Evolutionary conservation across 108 stramenopile genomes (phyloP).

Genomic region (Conticribra guillardii): DNA sequence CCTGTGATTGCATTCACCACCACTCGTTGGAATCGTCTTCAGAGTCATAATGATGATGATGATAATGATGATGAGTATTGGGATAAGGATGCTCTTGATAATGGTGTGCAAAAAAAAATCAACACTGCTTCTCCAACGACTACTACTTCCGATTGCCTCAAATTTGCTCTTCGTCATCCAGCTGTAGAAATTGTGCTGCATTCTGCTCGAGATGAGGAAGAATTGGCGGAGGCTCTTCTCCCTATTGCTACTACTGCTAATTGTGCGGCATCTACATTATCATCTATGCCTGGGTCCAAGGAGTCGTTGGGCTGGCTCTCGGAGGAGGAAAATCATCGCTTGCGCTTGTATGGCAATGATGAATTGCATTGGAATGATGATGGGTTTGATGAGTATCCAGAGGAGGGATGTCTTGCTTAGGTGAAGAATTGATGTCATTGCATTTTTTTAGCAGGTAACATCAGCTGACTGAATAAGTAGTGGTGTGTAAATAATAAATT

Average conservation of each 20-base stretch:
- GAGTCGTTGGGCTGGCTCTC: neutral
- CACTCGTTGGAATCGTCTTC: conserved; percentile 48
- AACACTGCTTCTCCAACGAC: conserved; percentile 1
- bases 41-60: conserved; percentile 1
- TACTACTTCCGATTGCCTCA: conserved; percentile 40
- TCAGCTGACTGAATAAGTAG: too few species aligned
- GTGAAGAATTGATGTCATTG: too few species aligned
- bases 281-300: neutral
- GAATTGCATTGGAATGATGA: conserved; percentile 25
- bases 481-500: too few species aligned
- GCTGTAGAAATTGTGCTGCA: conserved; percentile 42
- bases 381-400: conserved; percentile 39
- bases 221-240: conserved; percentile 27
- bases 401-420: too few species aligned
- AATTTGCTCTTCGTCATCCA: conserved; percentile 36
- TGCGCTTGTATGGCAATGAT: conserved; percentile 16
- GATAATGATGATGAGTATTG: too few species aligned
- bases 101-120: neutral
- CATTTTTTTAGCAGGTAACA: too few species aligned
- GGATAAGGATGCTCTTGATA: too few species aligned
- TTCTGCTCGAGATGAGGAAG: conserved; percentile 46
- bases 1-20: conserved; percentile 50
- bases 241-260: neutral
- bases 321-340: neutral
- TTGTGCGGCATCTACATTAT: neutral